These are phyloP conservation scores for Yarrowia deformans DNA, from an alignment of 805 yeast genomes.

Conservation along the genomic window DNA sequence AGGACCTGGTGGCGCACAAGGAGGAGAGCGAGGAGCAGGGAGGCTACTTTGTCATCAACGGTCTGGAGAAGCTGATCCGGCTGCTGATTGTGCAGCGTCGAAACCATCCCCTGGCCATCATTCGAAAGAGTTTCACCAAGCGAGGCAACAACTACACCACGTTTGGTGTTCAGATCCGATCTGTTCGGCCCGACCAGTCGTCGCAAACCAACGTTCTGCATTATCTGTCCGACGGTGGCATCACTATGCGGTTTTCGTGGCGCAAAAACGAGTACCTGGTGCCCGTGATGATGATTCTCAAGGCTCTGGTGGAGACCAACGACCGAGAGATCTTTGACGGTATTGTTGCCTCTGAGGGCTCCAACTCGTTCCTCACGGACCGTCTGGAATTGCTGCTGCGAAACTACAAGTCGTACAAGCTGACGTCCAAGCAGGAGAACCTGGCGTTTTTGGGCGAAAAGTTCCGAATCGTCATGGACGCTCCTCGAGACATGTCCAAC, in stretches of 20 bases:
- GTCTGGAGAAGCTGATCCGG: conserved; percentile 94
- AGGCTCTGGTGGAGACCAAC: conserved; percentile 87
- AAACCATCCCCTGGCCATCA: conserved; percentile 97
- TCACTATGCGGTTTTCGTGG: conserved; percentile 97
- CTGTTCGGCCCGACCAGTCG: conserved; percentile 95
- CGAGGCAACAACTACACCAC: conserved; percentile 91
- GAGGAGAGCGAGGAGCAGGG: conserved; percentile 97
- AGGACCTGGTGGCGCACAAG: conserved; percentile 73
- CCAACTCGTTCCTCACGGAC: conserved; percentile 94
- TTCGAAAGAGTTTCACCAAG: conserved; percentile 91
- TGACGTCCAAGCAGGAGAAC: conserved; percentile 85
- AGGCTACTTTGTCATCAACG: conserved; percentile 94
- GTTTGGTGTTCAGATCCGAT: conserved; percentile 92
- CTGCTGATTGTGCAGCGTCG: conserved; percentile 98
- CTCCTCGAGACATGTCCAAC: conserved; percentile 86
- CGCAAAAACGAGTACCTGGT: conserved; percentile 92
- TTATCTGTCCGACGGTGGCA: conserved; percentile 93
- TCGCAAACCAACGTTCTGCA: conserved; percentile 98
- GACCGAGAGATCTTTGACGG: conserved; percentile 97
- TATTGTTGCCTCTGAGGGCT: conserved; percentile 85
- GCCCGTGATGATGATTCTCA: conserved; percentile 90
- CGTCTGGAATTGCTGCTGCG: conserved; percentile 93
- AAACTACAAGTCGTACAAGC: conserved; percentile 80
- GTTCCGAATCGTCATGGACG: conserved; percentile 90
- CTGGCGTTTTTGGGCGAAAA: conserved; percentile 94